Evolutionary conservation across 2,329 filamentous ascomycete species (phyloP), one percentile per base, ranked within the genome.

Genomic region (Epichloe aotearoae): DNA sequence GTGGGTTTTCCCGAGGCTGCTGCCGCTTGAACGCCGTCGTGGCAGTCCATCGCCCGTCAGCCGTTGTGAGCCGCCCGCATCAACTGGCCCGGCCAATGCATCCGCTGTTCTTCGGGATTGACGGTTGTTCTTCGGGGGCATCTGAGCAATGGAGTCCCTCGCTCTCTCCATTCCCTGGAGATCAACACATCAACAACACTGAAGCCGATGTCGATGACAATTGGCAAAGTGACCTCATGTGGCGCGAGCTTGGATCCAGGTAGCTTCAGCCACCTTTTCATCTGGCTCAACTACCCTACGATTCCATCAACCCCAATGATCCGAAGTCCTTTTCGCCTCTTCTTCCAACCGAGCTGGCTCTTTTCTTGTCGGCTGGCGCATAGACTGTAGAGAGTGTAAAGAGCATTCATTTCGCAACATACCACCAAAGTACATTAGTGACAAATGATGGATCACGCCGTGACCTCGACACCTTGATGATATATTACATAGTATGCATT

Each of bases 241-340:
- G 57, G 57, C 57, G 56, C 52, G 54, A 58, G 57, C 55, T 57
- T 42, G 14, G 4, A 30, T 5, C 20, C 20, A 23, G n/a, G 36
- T 43, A 57, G 57, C 55, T 58, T 52, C 53, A 59, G 57, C 57
- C 57, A 59, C 57, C 3, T 38, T 33, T 44, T 46, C 2, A 11
- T 15, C 11, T 20, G 20, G 41, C 23, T 43, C 1, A 23, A 23
- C 20, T 19, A 42, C 40, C 20, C 19, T 33, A 30, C 6, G 8
- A 44, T n/a, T 26, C 15, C 3, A 11, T 30, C 10, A 30, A 30
- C 30, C 30, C 30, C 30, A 30, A 30, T 30, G 30, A 11, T 30
- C 10, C 8, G 3, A 30, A 11, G 1, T 37, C 14, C 36, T 37
- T 37, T 37, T 37, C 36, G 3, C 15, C 15, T 37, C 4, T 37